Conservation (phyloP, 345 rosid species). For the Euphorbia lathyris region DNA sequence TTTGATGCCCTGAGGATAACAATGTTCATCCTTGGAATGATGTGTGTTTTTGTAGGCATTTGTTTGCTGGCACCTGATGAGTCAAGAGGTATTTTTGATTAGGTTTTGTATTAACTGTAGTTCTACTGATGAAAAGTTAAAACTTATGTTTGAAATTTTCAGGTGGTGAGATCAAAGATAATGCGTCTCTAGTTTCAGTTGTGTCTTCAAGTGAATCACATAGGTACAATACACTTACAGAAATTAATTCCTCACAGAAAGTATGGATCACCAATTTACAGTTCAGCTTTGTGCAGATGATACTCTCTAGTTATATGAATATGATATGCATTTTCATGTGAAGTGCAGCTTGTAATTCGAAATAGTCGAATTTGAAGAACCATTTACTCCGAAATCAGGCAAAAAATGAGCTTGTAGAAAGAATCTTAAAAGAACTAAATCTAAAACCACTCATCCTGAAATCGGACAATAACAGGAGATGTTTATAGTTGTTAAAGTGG, state of each 20-base stretch:
- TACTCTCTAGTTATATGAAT: neutral
- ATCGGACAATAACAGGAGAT: neutral
- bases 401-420: neutral
- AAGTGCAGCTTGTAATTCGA: neutral
- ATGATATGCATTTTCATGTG: neutral
- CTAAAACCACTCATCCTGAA: neutral
- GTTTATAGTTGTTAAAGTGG: neutral
- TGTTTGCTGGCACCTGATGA: conserved; percentile 96
- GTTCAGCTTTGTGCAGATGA: neutral
- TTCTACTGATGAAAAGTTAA: neutral
- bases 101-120: neutral
- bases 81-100: conserved; percentile 47
- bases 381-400: neutral
- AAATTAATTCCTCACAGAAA: neutral
- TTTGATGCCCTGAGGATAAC: conserved; percentile 83
- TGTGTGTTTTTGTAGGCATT: conserved; percentile 82
- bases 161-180: conserved; percentile 76
- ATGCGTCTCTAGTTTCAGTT: conserved; percentile 45
- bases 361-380: neutral
- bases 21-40: conserved; percentile 92
- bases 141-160: conserved; percentile 24
- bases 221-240: conserved; percentile 40
- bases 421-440: neutral
- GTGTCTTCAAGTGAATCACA: conserved; percentile 66
- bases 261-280: neutral